Conservation (phyloP, 2,329 filamentous ascomycete species). For the Leptographium lundbergii region DNA sequence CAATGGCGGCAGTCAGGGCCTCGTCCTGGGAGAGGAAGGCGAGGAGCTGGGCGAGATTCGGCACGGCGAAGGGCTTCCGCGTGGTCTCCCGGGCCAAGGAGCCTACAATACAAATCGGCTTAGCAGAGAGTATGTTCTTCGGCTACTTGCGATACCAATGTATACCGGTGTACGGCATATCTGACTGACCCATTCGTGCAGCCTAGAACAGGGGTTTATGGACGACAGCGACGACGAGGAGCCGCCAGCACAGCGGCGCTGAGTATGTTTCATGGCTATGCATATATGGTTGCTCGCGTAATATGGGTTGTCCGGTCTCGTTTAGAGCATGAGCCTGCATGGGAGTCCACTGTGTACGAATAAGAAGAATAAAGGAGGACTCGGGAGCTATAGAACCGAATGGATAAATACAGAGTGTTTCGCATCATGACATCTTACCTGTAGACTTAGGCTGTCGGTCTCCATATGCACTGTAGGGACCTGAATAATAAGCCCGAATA, state of each 20-base stretch:
- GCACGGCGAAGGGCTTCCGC: conserved; percentile 25
- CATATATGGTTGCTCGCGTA: neutral
- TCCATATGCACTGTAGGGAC: too few species aligned
- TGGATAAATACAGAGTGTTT: too few species aligned
- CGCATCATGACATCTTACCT: neutral
- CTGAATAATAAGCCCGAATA: too few species aligned
- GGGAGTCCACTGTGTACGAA: neutral
- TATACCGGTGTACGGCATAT: neutral
- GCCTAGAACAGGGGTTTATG: conserved; percentile 30
- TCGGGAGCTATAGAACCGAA: neutral
- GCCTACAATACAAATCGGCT: conserved; percentile 46
- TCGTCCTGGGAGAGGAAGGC: conserved; percentile 40
- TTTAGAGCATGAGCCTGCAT: neutral
- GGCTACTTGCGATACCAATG: neutral
- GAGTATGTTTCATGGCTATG: neutral
- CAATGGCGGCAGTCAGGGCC: neutral
- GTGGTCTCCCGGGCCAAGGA: conserved; percentile 18
- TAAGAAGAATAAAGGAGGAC: neutral
- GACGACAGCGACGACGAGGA: conserved; percentile 33
- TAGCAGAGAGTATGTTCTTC: conserved; percentile 53
- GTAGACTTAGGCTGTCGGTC: too few species aligned
- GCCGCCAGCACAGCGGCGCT: neutral
- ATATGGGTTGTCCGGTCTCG: neutral
- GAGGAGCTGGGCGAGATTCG: conserved; percentile 53
- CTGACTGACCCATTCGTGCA: conserved; percentile 9